Percentiles rank a stretch among this genome's conserved stretches.
Conservation (phyloP, 495 filamentous ascomycete species). For the Aspergillus indologenus region DNA sequence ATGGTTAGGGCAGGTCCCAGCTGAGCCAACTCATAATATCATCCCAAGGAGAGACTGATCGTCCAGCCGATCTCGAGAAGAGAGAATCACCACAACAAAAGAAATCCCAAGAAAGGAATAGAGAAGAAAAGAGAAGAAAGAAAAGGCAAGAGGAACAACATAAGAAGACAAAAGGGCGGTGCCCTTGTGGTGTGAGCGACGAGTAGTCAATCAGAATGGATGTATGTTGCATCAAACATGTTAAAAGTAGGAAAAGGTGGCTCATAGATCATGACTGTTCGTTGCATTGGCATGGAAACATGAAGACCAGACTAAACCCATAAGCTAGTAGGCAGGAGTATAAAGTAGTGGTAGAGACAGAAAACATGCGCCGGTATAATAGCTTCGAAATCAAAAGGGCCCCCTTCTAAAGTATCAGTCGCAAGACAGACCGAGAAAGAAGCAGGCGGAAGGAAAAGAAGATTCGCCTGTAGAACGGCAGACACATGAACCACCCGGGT, state of each 20-base stretch:
- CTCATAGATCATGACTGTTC: slow-evolving; percentile 42
- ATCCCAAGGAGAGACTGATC: not conserved
- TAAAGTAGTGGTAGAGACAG: slow-evolving; percentile 13
- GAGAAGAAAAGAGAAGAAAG: slow-evolving; percentile 6
- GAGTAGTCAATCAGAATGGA: not conserved
- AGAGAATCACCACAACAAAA: slow-evolving; percentile 6
- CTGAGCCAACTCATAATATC: not conserved
- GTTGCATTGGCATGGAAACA: slow-evolving; percentile 46
- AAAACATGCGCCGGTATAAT: slow-evolving; percentile 27
- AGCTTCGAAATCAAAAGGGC: slow-evolving; percentile 26
- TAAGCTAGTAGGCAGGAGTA: slow-evolving; percentile 19
- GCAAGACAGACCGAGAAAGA: not conserved
- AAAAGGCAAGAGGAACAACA: slow-evolving; percentile 1
- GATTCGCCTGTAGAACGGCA: slow-evolving; percentile 26
- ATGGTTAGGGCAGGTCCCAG: not conserved
- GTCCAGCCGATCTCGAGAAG: not conserved
- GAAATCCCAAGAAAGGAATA: not conserved
- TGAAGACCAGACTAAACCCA: slow-evolving; percentile 31
- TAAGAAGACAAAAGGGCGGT: too few species aligned
- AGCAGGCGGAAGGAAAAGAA: slow-evolving; percentile 23
- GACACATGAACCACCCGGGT: slow-evolving; percentile 30
- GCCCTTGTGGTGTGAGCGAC: not conserved
- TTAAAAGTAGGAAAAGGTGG: slow-evolving; percentile 17
- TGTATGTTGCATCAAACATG: slow-evolving; percentile 7
- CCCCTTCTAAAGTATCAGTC: slow-evolving; percentile 30